These are phyloP conservation scores for Beauveria asiatica DNA, from an alignment of 2,329 filamentous ascomycete species.

Conservation along the genomic window DNA sequence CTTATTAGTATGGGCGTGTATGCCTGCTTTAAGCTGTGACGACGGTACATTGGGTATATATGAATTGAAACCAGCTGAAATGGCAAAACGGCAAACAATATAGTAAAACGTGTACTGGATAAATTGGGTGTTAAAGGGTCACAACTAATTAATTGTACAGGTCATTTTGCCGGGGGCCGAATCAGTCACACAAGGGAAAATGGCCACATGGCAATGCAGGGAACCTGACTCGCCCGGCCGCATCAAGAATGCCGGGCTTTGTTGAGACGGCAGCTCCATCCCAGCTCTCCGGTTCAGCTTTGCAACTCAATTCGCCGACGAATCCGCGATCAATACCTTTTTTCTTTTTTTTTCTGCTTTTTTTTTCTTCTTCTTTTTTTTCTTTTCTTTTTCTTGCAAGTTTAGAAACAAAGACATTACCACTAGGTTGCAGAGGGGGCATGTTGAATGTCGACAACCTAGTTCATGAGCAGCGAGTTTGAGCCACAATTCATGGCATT, in stretches of 20 bases:
- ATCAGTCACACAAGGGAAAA: background rate
- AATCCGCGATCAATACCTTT: background rate
- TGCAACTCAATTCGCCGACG: background rate
- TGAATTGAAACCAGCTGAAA: background rate
- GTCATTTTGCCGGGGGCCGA: background rate
- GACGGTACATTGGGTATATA: background rate
- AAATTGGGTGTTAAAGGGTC: too few species aligned
- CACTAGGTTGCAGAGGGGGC: background rate
- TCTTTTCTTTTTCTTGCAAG: too few species aligned
- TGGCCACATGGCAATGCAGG: conserved; percentile 5
- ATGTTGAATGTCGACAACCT: background rate
- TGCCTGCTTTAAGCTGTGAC: background rate
- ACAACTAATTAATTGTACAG: background rate
- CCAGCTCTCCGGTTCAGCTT: background rate
- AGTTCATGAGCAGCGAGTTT: too few species aligned
- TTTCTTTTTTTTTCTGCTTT: too few species aligned
- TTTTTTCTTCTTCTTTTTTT: too few species aligned
- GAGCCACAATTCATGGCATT: too few species aligned
- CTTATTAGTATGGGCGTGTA: background rate
- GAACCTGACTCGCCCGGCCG: background rate
- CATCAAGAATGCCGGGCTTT: too few species aligned
- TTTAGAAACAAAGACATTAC: too few species aligned
- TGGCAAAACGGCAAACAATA: background rate
- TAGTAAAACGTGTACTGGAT: too few species aligned
- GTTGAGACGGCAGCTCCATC: background rate